Evolutionary conservation across 1,284 basidiomycete genomes (phyloP).

Genomic region (Fomitopsis palustris): DNA sequence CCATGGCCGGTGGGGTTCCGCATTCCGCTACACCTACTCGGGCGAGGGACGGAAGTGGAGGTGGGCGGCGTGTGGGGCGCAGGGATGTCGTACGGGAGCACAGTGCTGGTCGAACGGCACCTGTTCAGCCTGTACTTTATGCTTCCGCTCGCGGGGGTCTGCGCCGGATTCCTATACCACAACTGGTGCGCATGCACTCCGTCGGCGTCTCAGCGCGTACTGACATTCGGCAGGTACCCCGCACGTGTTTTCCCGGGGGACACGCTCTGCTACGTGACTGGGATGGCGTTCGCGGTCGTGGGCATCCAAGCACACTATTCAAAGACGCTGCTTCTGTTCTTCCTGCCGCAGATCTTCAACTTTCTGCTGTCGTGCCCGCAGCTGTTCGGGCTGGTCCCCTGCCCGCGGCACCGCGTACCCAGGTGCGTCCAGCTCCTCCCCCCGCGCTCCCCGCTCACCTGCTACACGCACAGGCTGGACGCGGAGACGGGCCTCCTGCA

Average conservation of each 20-base stretch:
- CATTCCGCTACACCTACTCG: conserved; percentile 67
- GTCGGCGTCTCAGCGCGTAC: background rate
- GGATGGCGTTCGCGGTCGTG: conserved; percentile 96
- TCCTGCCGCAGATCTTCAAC: conserved; percentile 97
- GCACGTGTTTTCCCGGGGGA: conserved; percentile 94
- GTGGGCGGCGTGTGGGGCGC: conserved; percentile 77
- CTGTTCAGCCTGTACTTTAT: conserved; percentile 96
- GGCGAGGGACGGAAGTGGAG: conserved; percentile 61
- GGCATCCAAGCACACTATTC: conserved; percentile 97
- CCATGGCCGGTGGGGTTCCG: conserved; percentile 76
- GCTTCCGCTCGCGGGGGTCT: conserved; percentile 90
- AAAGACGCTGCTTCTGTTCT: conserved; percentile 95
- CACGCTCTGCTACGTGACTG: conserved; percentile 96
- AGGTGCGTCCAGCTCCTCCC: conserved; percentile 43
- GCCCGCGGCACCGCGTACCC: conserved; percentile 92
- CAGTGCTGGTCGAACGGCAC: conserved; percentile 87
- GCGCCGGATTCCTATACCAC: conserved; percentile 85
- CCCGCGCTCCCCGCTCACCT: conserved; percentile 9
- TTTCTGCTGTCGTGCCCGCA: conserved; percentile 95
- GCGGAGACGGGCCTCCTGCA: conserved; percentile 66
- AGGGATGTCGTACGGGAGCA: conserved; percentile 82
- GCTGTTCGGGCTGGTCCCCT: conserved; percentile 89
- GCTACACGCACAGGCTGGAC: conserved; percentile 59
- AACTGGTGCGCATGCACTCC: conserved; percentile 70
- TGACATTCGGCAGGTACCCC: conserved; percentile 74